These are phyloP conservation scores for Gnetum montanum DNA, from an alignment of 75 land plant species.

Conservation along the genomic window DNA sequence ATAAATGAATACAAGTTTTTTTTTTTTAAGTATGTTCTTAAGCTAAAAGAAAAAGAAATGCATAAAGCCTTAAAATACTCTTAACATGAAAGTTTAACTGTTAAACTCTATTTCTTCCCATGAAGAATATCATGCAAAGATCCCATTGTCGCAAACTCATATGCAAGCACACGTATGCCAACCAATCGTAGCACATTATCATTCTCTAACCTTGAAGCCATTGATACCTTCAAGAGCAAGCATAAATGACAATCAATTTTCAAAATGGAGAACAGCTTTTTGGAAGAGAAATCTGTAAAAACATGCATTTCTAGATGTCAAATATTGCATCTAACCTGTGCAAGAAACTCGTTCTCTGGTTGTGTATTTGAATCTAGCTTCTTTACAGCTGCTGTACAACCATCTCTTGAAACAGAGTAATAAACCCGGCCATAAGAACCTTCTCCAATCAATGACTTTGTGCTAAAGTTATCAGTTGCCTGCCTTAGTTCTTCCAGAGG, in stretches of 20 bases:
- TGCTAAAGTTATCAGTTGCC: slow-evolving; percentile 68
- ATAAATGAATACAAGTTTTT: too few relatives aligned
- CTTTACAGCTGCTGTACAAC: slow-evolving; percentile 65
- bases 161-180: slow-evolving; percentile 39
- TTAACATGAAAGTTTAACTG: too few relatives aligned
- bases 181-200: slow-evolving; percentile 54
- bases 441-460: slow-evolving; percentile 73
- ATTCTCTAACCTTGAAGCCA: slow-evolving; percentile 51
- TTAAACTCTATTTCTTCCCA: slow-evolving; percentile 15
- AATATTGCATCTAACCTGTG: slow-evolving; percentile 65
- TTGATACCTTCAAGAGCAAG: slow-evolving; percentile 58
- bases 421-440: slow-evolving; percentile 93
- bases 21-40: too few relatives aligned
- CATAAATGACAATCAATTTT: too few relatives aligned
- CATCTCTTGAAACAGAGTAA: slow-evolving; percentile 57
- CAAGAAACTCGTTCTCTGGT: slow-evolving; percentile 68
- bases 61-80: too few relatives aligned
- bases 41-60: too few relatives aligned
- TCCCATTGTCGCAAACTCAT: slow-evolving; percentile 56
- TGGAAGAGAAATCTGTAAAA: too few relatives aligned
- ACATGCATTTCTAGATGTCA: too few relatives aligned
- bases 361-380: slow-evolving; percentile 76
- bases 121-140: slow-evolving; percentile 55
- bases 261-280: too few relatives aligned
- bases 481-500: slow-evolving; percentile 65